Conservation (phyloP, 352 stramenopile species). For the Pythium plurisporium region DNA sequence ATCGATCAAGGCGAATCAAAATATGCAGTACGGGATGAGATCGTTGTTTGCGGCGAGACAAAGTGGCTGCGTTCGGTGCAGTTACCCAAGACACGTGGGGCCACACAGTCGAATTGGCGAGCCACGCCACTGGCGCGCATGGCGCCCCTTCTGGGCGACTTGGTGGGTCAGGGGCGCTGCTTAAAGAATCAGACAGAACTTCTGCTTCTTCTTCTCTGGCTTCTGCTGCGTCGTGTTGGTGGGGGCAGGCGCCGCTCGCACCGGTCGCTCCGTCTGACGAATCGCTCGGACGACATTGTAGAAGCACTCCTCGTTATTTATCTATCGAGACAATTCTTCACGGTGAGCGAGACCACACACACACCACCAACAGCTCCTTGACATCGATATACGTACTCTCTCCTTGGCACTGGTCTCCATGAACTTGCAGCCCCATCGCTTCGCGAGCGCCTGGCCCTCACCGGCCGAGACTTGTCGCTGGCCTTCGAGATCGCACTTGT, state of each 20-base stretch:
- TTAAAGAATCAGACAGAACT: slow-evolving; percentile 44
- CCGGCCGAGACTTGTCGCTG: slow-evolving; percentile 65
- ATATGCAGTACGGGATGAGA: slow-evolving; percentile 6
- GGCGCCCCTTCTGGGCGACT: neutral
- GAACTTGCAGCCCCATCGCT: slow-evolving; percentile 78
- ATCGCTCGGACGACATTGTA: slow-evolving; percentile 88
- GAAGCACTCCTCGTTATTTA: slow-evolving; percentile 89
- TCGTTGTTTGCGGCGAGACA: neutral
- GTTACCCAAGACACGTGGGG: slow-evolving; percentile 5
- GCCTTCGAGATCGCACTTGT: slow-evolving; percentile 83
- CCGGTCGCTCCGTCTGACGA: slow-evolving; percentile 68
- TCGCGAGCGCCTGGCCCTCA: slow-evolving; percentile 64
- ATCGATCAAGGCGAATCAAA: slow-evolving; percentile 4
- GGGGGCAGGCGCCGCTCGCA: slow-evolving; percentile 6
- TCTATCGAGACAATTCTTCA: slow-evolving; percentile 28
- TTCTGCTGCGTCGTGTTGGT: slow-evolving; percentile 6
- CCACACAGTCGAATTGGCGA: neutral
- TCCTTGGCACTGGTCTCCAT: slow-evolving; percentile 89
- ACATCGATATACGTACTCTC: slow-evolving; percentile 42
- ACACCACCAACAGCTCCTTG: neutral
- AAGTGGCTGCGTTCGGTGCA: neutral
- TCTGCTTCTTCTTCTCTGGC: slow-evolving; percentile 52
- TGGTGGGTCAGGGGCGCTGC: too few relatives aligned
- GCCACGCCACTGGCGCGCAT: neutral
- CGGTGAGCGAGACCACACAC: neutral